Percentiles rank a stretch among this genome's conserved stretches.
These are phyloP conservation scores for Talaromyces islandicus DNA, from an alignment of 2,329 filamentous ascomycete species.

Conservation along the genomic window DNA sequence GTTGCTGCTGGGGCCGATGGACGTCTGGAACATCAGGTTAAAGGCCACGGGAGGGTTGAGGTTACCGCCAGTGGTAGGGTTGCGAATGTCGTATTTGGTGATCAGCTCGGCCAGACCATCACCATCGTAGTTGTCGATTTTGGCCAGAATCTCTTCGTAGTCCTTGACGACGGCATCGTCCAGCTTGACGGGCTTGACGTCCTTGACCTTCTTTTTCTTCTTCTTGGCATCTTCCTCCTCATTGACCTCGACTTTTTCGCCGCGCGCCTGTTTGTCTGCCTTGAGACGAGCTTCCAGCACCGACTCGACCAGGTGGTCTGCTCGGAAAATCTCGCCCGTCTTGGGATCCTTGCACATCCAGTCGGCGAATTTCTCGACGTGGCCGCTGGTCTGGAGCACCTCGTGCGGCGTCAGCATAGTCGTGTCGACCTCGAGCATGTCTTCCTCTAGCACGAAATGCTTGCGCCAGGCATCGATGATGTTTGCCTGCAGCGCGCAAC, in stretches of 20 bases:
- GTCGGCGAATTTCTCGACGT: slow-evolving; percentile 96
- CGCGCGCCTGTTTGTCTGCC: slow-evolving; percentile 87
- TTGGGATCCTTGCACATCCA: slow-evolving; percentile 99
- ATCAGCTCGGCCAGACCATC: slow-evolving; percentile 82
- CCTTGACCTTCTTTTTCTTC: slow-evolving; percentile 72
- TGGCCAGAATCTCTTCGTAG: slow-evolving; percentile 85
- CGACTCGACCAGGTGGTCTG: slow-evolving; percentile 94
- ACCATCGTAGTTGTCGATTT: slow-evolving; percentile 93
- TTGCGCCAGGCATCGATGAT: slow-evolving; percentile 87
- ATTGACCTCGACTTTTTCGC: slow-evolving; percentile 60
- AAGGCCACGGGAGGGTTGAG: slow-evolving; percentile 80
- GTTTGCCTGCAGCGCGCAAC: slow-evolving; percentile 79
- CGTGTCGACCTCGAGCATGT: slow-evolving; percentile 94
- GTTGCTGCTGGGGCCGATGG: slow-evolving; percentile 88
- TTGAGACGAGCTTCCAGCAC: slow-evolving; percentile 81
- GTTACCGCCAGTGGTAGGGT: slow-evolving; percentile 71
- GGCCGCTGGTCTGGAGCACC: slow-evolving; percentile 89
- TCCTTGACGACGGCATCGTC: slow-evolving; percentile 81
- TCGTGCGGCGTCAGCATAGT: slow-evolving; percentile 89
- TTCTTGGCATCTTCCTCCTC: slow-evolving; percentile 80
- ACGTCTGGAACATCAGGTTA: slow-evolving; percentile 98
- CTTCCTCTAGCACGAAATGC: slow-evolving; percentile 87
- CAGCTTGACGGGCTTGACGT: slow-evolving; percentile 72
- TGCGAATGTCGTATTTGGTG: slow-evolving; percentile 83
- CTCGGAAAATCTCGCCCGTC: slow-evolving; percentile 91